A percentile compares a stretch with the other conserved stretches of the same genome.
Conservation (phyloP, 1,284 basidiomycete genomes). For the Ceratobasidium sp. region DNA sequence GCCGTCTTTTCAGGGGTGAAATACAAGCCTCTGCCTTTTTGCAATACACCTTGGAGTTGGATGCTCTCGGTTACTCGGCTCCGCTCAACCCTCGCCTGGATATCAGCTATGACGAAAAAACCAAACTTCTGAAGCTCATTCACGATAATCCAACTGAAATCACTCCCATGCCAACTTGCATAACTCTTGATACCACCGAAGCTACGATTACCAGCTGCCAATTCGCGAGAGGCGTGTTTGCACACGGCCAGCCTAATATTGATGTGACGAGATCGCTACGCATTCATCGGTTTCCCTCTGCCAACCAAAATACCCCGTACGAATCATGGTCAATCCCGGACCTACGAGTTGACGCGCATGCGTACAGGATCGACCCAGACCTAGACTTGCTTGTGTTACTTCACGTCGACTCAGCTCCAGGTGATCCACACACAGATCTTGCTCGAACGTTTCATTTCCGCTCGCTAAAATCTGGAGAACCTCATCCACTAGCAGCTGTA, state of each 20-base stretch:
- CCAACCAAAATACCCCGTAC: conserved; percentile 5
- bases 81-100: conserved; percentile 1
- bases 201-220: neutral
- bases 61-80: conserved; percentile 2
- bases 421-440: conserved; percentile 6
- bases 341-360: neutral
- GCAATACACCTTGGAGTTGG: conserved; percentile 16
- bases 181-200: neutral
- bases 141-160: neutral
- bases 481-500: conserved; percentile 16
- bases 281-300: conserved; percentile 9
- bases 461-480: conserved; percentile 8
- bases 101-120: conserved; percentile 4
- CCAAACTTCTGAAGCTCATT: neutral
- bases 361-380: conserved; percentile 19
- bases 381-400: conserved; percentile 31
- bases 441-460: conserved; percentile 17
- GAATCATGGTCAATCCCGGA: neutral
- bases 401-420: neutral
- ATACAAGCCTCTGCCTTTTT: neutral
- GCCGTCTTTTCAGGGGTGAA: neutral
- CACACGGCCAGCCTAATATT: neutral
- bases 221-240: conserved; percentile 24
- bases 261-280: neutral
- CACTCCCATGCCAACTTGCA: neutral